These are phyloP conservation scores for Gliomastix tumulicola DNA, from an alignment of 2,329 filamentous ascomycete genomes.

Conservation along the genomic window DNA sequence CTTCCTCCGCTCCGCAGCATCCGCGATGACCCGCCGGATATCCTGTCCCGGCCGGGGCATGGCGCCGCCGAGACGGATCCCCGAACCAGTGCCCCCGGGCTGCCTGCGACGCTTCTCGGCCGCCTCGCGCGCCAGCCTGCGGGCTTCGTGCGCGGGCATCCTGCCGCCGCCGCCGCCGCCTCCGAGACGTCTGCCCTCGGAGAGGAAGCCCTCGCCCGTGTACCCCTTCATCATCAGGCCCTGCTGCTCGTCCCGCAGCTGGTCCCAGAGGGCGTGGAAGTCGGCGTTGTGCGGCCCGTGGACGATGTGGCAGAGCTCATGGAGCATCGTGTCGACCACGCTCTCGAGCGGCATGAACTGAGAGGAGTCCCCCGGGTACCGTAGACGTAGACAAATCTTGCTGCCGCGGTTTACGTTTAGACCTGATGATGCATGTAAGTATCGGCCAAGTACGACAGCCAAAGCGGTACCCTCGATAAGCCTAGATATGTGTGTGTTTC, in stretches of 20 bases:
- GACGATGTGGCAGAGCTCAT: constrained; percentile 86
- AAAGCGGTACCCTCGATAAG: too few relatives aligned
- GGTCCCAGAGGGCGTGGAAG: constrained; percentile 84
- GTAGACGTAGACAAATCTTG: constrained; percentile 75
- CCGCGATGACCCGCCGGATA: constrained; percentile 64
- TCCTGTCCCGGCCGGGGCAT: constrained; percentile 48
- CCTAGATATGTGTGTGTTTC: too few relatives aligned
- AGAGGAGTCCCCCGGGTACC: constrained; percentile 64
- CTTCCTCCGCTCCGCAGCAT: constrained; percentile 63
- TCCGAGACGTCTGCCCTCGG: constrained; percentile 67
- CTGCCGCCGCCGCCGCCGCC: constrained; percentile 53
- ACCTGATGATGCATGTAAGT: not conserved
- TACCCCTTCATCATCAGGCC: constrained; percentile 74
- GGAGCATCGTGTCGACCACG: constrained; percentile 84
- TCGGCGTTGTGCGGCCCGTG: constrained; percentile 75
- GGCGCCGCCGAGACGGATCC: constrained; percentile 65
- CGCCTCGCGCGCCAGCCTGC: constrained; percentile 64
- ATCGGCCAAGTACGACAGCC: not conserved
- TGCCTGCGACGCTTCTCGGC: constrained; percentile 62
- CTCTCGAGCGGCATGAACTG: constrained; percentile 77
- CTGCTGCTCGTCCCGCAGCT: constrained; percentile 80
- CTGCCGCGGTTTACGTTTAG: constrained; percentile 52
- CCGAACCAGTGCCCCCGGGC: constrained; percentile 57
- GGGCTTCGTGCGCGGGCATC: constrained; percentile 68
- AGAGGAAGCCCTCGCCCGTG: constrained; percentile 83